These are phyloP conservation scores for Herpetomonas samuelpessoai DNA, from an alignment of 208 protist genomes.

Conservation along the genomic window DNA sequence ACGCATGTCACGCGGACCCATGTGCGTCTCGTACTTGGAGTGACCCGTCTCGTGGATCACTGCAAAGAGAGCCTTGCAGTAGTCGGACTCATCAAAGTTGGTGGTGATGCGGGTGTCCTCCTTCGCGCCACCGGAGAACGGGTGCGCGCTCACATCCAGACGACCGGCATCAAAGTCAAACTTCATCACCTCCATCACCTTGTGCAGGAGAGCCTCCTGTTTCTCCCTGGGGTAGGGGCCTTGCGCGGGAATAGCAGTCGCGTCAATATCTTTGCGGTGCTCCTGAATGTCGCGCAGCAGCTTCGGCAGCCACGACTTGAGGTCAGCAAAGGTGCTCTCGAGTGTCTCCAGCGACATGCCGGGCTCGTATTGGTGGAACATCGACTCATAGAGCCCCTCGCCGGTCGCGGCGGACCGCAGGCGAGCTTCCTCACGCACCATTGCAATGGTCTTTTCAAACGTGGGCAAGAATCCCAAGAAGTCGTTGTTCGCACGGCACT, in stretches of 20 bases:
- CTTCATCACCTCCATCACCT: slow-evolving; percentile 42
- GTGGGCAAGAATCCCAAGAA: slow-evolving; percentile 28
- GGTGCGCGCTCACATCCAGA: slow-evolving; percentile 85
- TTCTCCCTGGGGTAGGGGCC: slow-evolving; percentile 25
- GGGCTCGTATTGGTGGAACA: slow-evolving; percentile 59
- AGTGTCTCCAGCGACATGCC: slow-evolving; percentile 36
- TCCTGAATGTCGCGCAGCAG: slow-evolving; percentile 30
- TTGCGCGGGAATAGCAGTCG: too few relatives aligned
- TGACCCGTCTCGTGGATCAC: slow-evolving; percentile 89
- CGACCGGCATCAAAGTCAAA: slow-evolving; percentile 84
- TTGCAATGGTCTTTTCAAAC: slow-evolving; percentile 33
- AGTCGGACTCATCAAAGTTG: slow-evolving; percentile 54
- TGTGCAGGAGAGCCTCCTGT: slow-evolving; percentile 26
- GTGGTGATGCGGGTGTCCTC: slow-evolving; percentile 88
- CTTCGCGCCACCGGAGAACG: slow-evolving; percentile 80
- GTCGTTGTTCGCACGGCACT: slow-evolving; percentile 36
- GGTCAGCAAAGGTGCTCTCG: slow-evolving; percentile 39
- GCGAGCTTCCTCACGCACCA: slow-evolving; percentile 30
- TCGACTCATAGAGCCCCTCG: slow-evolving; percentile 48
- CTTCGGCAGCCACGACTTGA: slow-evolving; percentile 48
- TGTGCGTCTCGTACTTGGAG: slow-evolving; percentile 89
- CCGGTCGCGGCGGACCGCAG: slow-evolving; percentile 16
- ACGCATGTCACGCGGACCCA: slow-evolving; percentile 48
- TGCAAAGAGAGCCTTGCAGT: slow-evolving; percentile 50
- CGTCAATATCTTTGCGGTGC: too few relatives aligned